Percentiles rank a stretch among this genome's conserved stretches.
phyloP scores from a whole-genome alignment of 139 green algal genomes.

The Chlorella sp. region DNA sequence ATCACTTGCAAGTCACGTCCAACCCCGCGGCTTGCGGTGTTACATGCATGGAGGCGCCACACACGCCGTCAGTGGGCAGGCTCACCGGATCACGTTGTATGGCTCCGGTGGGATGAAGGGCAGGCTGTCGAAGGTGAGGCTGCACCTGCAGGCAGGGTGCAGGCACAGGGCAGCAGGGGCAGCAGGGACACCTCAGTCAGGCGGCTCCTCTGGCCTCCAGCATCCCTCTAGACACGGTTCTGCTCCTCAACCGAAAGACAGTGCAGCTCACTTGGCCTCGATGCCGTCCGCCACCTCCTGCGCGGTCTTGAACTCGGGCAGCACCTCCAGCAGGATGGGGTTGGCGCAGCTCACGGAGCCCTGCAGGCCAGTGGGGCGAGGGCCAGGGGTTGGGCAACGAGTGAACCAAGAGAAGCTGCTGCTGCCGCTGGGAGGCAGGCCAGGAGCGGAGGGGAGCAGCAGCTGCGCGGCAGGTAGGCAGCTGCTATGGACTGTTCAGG shows the following conservation, averaged over 20 bases:
- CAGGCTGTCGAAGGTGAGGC: conserved; percentile 57
- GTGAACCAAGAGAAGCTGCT: not conserved
- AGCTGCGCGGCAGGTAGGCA: too few relatives aligned
- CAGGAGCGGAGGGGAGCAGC: too few relatives aligned
- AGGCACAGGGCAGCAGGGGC: not conserved
- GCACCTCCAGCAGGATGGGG: conserved; percentile 37
- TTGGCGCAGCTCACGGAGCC: conserved; percentile 51
- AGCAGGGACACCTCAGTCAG: too few relatives aligned
- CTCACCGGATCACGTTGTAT: not conserved
- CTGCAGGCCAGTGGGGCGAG: not conserved
- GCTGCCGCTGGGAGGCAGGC: too few relatives aligned
- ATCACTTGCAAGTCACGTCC: too few relatives aligned
- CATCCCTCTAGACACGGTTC: too few relatives aligned
- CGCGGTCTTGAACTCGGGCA: conserved; percentile 48
- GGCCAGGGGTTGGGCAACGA: not conserved
- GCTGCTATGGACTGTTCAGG: too few relatives aligned
- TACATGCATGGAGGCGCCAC: too few relatives aligned
- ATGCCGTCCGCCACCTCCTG: conserved; percentile 45
- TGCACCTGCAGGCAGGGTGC: conserved; percentile 48
- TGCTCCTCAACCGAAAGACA: too few relatives aligned
- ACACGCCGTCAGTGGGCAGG: too few relatives aligned
- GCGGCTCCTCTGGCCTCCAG: too few relatives aligned
- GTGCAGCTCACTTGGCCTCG: not conserved
- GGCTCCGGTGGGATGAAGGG: conserved; percentile 59
- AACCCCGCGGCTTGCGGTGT: too few relatives aligned